A percentile compares a stretch with the other conserved stretches of the same genome.
Conservation (phyloP, 2,329 filamentous ascomycete genomes). For the Xylariaceae sp. region DNA sequence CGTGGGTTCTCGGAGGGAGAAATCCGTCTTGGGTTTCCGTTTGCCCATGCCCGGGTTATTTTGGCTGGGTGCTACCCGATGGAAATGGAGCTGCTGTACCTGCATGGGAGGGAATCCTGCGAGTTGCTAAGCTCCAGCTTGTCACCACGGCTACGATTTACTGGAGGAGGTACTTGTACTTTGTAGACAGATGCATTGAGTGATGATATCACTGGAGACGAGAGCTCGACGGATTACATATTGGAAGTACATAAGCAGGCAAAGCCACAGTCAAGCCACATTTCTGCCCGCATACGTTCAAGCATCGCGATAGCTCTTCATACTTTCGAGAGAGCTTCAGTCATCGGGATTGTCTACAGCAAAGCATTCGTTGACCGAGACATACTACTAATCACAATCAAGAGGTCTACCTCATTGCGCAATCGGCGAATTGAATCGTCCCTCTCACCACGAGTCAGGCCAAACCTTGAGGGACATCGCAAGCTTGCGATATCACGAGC, state of each 20-base stretch:
- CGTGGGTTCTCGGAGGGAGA: neutral
- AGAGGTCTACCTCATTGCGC: neutral
- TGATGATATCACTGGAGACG: neutral
- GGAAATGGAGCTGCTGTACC: neutral
- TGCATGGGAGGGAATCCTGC: neutral
- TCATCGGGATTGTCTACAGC: no score
- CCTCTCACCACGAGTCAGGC: no score
- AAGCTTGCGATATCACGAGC: no score
- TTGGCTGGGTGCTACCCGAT: neutral
- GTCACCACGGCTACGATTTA: no score
- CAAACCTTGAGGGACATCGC: no score
- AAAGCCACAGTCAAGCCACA: neutral
- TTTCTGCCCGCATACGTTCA: neutral
- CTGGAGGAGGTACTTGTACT: neutral
- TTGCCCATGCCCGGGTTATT: conserved; percentile 1
- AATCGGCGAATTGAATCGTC: no score
- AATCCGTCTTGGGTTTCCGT: neutral
- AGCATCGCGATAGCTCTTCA: neutral
- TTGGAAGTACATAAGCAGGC: neutral
- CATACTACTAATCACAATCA: neutral
- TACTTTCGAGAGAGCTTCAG: no score
- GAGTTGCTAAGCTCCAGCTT: neutral
- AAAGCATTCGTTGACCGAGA: no score
- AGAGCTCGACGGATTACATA: neutral
- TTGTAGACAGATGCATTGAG: neutral